A percentile compares a stretch with the other conserved stretches of the same genome.
Conservation (phyloP, 2,329 filamentous ascomycete species). For the Pseudomassariella vexata region DNA sequence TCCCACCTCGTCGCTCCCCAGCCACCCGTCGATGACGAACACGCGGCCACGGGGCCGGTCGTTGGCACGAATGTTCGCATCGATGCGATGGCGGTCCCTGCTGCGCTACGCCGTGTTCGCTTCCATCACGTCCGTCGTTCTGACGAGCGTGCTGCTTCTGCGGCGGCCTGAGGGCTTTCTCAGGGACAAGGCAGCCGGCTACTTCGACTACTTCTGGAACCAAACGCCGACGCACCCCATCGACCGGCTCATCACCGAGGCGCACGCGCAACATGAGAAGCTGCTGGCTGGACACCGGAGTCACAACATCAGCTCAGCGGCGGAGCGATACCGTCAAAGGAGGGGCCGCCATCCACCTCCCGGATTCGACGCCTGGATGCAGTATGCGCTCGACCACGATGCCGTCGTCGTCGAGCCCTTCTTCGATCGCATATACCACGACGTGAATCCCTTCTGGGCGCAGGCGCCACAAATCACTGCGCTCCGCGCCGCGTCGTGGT, state of each 20-base stretch:
- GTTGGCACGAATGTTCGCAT: no score
- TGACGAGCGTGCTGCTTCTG: slow-evolving; percentile 17
- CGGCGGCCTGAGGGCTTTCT: slow-evolving; percentile 15
- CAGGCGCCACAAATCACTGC: slow-evolving; percentile 36
- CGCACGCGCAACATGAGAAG: slow-evolving; percentile 34
- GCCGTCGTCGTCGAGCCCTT: slow-evolving; percentile 58
- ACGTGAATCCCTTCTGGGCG: slow-evolving; percentile 56
- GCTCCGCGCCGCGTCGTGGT: slow-evolving; percentile 34
- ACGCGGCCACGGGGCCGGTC: no score
- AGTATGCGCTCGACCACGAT: slow-evolving; percentile 43
- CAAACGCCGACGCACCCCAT: slow-evolving; percentile 37
- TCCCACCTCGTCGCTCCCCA: no score
- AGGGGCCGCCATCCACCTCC: slow-evolving; percentile 58
- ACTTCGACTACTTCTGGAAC: slow-evolving; percentile 19
- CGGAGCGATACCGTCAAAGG: slow-evolving; percentile 47
- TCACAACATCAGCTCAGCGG: slow-evolving; percentile 42
- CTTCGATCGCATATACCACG: slow-evolving; percentile 60
- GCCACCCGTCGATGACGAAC: no score
- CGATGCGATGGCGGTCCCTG: slow-evolving; percentile 12
- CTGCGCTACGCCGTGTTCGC: slow-evolving; percentile 15
- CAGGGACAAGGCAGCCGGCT: slow-evolving; percentile 10
- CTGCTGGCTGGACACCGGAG: slow-evolving; percentile 40
- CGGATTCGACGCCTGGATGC: slow-evolving; percentile 56
- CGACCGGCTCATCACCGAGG: slow-evolving; percentile 40
- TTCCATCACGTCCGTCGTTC: slow-evolving; percentile 15